Evolutionary conservation across 176 grass and related monocot genomes (phyloP), one percentile per base, ranked within the genome.

Genomic region (Carex parvula): DNA sequence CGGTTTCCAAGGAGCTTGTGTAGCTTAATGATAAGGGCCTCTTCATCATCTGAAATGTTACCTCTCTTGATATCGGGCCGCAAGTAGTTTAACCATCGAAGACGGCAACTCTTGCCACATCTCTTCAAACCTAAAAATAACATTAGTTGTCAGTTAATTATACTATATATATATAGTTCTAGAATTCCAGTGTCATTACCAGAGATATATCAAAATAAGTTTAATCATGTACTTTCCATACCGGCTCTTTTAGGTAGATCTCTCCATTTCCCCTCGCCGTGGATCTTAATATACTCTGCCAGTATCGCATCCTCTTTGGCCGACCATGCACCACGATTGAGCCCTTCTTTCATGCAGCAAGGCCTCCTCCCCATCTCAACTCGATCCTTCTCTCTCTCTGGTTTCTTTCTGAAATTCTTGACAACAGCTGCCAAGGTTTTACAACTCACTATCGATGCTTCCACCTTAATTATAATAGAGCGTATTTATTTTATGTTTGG

Each of bases 31-130:
- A 88, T 88, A 48, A 88, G 87, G 22, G 52, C 83, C 55, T 80
- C 82, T 81, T 88, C 87, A 13, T 88, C 87, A 14, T 70, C 50
- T 11, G 87, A 80, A 35, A 88, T 88, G 62, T 88, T 88, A 5
- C 87, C 87, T 26, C 87, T 81, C 87, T 88, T 88, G 75, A 88
- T 88, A 66, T 84, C 87, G 0, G 87, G 87, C 64, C 82, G 83
- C 55, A 88, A 80, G 64, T 85, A 88, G 53, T 88, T 88, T 50
- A 88, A 6, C 87, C 87, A 88, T 32, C 87, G 74, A 58, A 88
- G 87, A 6, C 87, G 75, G 22, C 87, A 88, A 13, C 87, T 88
- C 64, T 88, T 85, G 1, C 84, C 84, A 5, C 84, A 85, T 55
- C 84, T 59, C 72, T 85, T 79, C 22, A 85, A 66, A 10, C 84